Evolutionary conservation across 441 rosid species (phyloP), one percentile per base, ranked within the genome.

Genomic region (Aleurites moluccanus): DNA sequence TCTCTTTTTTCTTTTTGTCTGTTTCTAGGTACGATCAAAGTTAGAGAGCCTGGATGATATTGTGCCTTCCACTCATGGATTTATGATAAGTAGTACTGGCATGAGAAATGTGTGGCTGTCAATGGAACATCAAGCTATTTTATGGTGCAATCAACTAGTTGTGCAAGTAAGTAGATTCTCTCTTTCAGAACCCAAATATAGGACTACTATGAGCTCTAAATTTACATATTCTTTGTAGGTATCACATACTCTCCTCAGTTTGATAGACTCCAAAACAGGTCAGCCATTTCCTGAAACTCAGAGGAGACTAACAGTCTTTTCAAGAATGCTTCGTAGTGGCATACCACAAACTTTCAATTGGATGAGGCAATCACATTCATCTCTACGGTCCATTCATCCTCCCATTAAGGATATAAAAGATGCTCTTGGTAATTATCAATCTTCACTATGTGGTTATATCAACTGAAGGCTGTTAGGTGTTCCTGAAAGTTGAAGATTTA

Each of bases 111-210:
- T 93, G 59, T 96, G 98, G 98, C 79, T 96, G 74, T 96, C 99
- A 27, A 92, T 96, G 99, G 99, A 96, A 83, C 99, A 96, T 84
- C 99, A 93, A 78, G 95, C 97, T 80, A 96, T 96, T 74, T 74
- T 96, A 73, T 96, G 99, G 99, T 96, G 99, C 82, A 93, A 96
- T 85, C 98, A 96, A 83, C 76, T 96, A 65, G 98, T 92, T 87
- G 91, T 93, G 75, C 99, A 93, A 86, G 99, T 93, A 76, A 86
- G 98, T 85, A 57, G 69, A 75, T 59, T 55, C 44, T 80, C 33
- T 53, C 60, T 76, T 65, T 47, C 59, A 61, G 76, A 81, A 67
- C 38, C 30, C 67, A 23, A 72, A n/a, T 69, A 64, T 75, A 27
- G 25, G 35, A 67, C 33, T 45, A 11, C 72, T n/a, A 4, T 20